phyloP scores from a whole-genome alignment of 1,284 basidiomycete species.

The Athelia psychrophila region DNA sequence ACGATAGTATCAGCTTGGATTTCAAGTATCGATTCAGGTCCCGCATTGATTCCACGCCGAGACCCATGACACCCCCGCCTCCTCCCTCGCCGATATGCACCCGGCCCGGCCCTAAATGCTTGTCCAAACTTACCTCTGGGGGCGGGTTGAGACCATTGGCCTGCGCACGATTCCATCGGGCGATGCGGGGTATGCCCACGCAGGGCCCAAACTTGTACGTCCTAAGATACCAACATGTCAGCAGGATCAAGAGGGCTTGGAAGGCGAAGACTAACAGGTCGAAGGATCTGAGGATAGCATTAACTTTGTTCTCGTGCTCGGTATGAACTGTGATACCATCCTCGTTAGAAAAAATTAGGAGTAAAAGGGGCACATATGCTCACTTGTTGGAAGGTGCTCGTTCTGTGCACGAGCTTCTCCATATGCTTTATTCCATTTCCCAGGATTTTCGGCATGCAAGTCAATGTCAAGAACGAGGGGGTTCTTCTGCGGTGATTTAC shows the following conservation, averaged over 20 bases:
- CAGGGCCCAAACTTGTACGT: slow-evolving; percentile 86
- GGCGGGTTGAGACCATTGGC: slow-evolving; percentile 84
- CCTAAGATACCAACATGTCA: slow-evolving; percentile 29
- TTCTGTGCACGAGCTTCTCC: slow-evolving; percentile 32
- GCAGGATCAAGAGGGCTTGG: neutral
- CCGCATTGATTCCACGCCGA: too few relatives aligned
- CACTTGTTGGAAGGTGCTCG: slow-evolving; percentile 59
- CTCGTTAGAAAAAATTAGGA: neutral
- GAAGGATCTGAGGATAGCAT: slow-evolving; percentile 77
- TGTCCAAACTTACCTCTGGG: slow-evolving; percentile 55
- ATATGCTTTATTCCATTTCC: slow-evolving; percentile 44
- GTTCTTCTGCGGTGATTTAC: slow-evolving; percentile 11
- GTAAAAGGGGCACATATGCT: slow-evolving; percentile 24
- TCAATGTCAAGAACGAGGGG: slow-evolving; percentile 30
- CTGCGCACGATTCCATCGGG: slow-evolving; percentile 87
- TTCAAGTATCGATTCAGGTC: too few relatives aligned
- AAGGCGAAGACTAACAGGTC: slow-evolving; percentile 54
- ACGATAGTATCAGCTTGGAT: too few relatives aligned
- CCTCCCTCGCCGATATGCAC: too few relatives aligned
- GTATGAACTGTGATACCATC: slow-evolving; percentile 48
- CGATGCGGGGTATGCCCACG: slow-evolving; percentile 77
- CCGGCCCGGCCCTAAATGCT: too few relatives aligned
- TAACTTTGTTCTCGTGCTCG: slow-evolving; percentile 57
- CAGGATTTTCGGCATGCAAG: slow-evolving; percentile 36
- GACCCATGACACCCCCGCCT: too few relatives aligned